phyloP scores from a whole-genome alignment of 768 basidiomycete species.

The Termitomyces sp. region DNA sequence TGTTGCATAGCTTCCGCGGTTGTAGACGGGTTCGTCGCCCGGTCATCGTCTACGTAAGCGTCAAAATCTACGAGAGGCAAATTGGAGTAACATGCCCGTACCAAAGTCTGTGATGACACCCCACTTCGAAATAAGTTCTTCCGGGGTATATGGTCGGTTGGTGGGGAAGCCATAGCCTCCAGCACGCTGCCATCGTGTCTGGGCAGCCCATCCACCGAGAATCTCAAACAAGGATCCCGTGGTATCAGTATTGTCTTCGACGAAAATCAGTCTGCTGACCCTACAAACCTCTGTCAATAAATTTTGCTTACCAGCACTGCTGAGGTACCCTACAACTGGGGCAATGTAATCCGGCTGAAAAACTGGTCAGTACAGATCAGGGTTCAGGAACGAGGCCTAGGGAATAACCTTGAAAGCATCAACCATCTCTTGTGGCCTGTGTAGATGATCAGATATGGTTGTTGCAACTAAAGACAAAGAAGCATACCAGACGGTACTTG shows the following conservation, averaged over 20 bases:
- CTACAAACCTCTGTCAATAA: background rate
- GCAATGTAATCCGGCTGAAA: constrained; percentile 84
- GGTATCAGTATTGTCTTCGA: constrained; percentile 60
- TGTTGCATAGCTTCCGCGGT: constrained; percentile 74
- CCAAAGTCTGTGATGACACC: constrained; percentile 78
- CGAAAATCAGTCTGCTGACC: background rate
- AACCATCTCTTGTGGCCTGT: constrained; percentile 77
- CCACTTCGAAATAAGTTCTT: constrained; percentile 80
- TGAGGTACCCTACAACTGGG: constrained; percentile 87
- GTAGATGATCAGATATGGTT: background rate
- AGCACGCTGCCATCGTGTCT: constrained; percentile 89
- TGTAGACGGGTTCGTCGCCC: constrained; percentile 75
- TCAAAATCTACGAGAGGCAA: background rate
- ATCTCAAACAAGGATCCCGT: constrained; percentile 82
- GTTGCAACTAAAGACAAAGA: background rate
- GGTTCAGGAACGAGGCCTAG: background rate
- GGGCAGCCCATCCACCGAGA: constrained; percentile 86
- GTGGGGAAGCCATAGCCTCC: constrained; percentile 87
- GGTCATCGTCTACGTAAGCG: constrained; percentile 55
- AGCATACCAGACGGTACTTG: constrained; percentile 67
- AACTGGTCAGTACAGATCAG: background rate
- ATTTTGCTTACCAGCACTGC: constrained; percentile 50
- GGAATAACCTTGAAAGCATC: constrained; percentile 74
- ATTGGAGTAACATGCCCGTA: constrained; percentile 24
- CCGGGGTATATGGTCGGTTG: constrained; percentile 67